Conservation (phyloP, 164 flowering plant species). For the Houttuynia cordata region DNA sequence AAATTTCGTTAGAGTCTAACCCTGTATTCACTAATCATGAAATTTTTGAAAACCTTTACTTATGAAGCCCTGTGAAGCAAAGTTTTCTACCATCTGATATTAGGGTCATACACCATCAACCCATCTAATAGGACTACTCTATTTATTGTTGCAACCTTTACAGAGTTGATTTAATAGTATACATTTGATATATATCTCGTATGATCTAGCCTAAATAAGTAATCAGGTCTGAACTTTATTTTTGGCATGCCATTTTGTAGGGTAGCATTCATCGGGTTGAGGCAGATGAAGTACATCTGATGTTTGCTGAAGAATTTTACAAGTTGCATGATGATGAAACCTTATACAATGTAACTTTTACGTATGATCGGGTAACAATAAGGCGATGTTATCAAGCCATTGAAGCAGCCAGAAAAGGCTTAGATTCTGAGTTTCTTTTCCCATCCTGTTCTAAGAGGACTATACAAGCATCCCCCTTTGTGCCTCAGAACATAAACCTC, state of each 20-base stretch:
- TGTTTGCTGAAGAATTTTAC: slow-evolving; percentile 48
- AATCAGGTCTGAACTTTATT: not conserved
- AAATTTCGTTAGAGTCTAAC: not conserved
- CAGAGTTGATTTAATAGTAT: not conserved
- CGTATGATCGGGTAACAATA: slow-evolving; percentile 51
- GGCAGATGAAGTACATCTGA: slow-evolving; percentile 66
- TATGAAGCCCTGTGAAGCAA: too few species aligned
- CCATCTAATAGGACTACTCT: too few species aligned
- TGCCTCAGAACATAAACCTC: slow-evolving; percentile 37
- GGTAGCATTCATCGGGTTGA: slow-evolving; percentile 77
- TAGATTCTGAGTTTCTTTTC: slow-evolving; percentile 47
- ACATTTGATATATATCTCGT: too few species aligned
- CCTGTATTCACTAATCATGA: not conserved
- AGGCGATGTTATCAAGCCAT: slow-evolving; percentile 62
- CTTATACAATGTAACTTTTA: slow-evolving; percentile 47
- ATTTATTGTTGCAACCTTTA: too few species aligned
- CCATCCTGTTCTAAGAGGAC: slow-evolving; percentile 38
- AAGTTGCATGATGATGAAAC: slow-evolving; percentile 19
- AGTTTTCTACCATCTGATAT: too few species aligned
- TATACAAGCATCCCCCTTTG: slow-evolving; percentile 24
- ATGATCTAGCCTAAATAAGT: not conserved
- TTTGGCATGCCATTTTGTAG: slow-evolving; percentile 19
- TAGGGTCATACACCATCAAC: too few species aligned
- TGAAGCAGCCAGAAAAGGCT: slow-evolving; percentile 26
- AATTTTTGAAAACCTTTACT: too few species aligned